Conservation (phyloP, 202 grass and related monocot species). For the Carex arenaria region DNA sequence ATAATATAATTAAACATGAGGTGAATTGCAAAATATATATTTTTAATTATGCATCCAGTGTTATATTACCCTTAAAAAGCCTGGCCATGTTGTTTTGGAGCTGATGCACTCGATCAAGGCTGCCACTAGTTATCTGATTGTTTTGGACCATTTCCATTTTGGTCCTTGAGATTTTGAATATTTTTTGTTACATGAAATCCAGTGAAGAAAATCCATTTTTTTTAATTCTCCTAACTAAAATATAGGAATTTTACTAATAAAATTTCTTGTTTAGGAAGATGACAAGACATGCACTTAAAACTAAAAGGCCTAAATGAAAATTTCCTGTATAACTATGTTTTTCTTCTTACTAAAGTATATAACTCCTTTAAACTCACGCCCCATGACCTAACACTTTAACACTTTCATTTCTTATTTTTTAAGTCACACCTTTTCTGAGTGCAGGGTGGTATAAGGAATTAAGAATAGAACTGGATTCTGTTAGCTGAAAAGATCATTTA, state of each 20-base stretch:
- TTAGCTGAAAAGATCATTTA: conserved; percentile 27
- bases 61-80: background rate
- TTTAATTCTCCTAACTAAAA: background rate
- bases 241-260: background rate
- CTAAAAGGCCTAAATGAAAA: background rate
- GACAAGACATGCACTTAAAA: background rate
- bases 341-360: background rate
- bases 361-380: conserved; percentile 1
- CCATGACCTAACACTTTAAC: conserved; percentile 12
- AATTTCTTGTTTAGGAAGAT: background rate
- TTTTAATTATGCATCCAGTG: background rate
- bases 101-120: background rate
- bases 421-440: conserved; percentile 11
- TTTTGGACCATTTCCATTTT: background rate
- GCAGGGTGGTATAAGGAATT: conserved; percentile 14
- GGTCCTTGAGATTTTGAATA: background rate
- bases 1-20: background rate
- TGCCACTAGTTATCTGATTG: background rate
- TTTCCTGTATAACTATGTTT: background rate
- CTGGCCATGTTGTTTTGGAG: background rate
- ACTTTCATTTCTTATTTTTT: background rate
- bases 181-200: background rate
- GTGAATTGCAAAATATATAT: background rate
- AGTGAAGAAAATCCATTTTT: background rate
- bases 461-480: conserved; percentile 21